Percentiles rank a stretch among this genome's conserved stretches.
Conservation (phyloP, 345 rosid genomes). For the Boechera divaricarpa region DNA sequence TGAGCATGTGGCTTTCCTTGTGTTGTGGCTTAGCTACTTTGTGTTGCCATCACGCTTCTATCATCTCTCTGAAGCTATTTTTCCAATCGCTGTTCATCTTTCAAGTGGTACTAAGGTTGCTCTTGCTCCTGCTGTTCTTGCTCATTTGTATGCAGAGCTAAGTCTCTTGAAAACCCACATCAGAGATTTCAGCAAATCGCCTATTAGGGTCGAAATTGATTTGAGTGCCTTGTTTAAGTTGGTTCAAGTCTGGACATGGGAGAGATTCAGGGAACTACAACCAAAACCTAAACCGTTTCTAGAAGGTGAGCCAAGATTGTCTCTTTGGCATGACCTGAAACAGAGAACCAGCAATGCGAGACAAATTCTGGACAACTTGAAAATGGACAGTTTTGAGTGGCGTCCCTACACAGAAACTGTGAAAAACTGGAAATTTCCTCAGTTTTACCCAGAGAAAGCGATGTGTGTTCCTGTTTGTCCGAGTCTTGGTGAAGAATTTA, state of each 20-base stretch:
- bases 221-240: constrained; percentile 45
- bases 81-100: constrained; percentile 46
- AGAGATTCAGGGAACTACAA: constrained; percentile 46
- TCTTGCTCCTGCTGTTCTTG: constrained; percentile 54
- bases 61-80: not conserved
- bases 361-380: constrained; percentile 32
- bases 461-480: constrained; percentile 18
- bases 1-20: constrained; percentile 58
- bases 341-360: constrained; percentile 17
- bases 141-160: constrained; percentile 50
- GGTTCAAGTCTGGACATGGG: constrained; percentile 62
- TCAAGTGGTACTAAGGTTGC: constrained; percentile 50
- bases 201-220: not conserved
- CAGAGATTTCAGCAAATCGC: not conserved
- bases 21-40: constrained; percentile 47
- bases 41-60: constrained; percentile 25
- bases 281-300: constrained; percentile 34
- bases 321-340: constrained; percentile 40
- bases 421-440: constrained; percentile 39
- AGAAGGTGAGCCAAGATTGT: constrained; percentile 46
- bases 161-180: constrained; percentile 40
- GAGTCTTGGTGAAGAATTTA: constrained; percentile 38
- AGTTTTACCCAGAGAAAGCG: constrained; percentile 41
- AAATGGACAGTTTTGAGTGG: constrained; percentile 49
- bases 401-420: constrained; percentile 50